A percentile compares a stretch with the other conserved stretches of the same genome.
Evolutionary conservation across 2,329 filamentous ascomycete genomes (phyloP).

Genomic region (Cercospora citrullina): DNA sequence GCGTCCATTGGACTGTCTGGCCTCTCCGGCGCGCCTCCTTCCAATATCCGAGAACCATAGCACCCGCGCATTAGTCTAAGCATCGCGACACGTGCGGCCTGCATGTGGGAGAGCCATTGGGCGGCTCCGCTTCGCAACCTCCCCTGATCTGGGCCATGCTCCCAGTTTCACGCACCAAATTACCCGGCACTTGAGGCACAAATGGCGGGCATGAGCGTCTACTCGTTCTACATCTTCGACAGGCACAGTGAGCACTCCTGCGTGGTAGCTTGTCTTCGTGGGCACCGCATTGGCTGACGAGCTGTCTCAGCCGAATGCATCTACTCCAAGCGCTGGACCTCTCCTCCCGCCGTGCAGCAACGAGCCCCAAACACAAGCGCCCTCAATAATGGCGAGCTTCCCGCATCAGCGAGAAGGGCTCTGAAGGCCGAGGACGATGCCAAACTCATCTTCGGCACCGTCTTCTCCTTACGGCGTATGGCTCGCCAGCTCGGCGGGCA

Average conservation of each 20-base stretch:
- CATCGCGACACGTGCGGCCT: not conserved
- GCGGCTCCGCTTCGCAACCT: not conserved
- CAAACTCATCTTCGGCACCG: constrained; percentile 94
- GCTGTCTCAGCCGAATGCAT: constrained; percentile 80
- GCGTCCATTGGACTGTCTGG: not conserved
- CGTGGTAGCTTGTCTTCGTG: not conserved
- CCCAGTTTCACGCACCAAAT: not conserved
- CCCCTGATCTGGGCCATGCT: constrained; percentile 5
- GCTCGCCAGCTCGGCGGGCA: constrained; percentile 90
- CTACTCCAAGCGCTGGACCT: constrained; percentile 81
- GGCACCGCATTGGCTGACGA: constrained; percentile 4
- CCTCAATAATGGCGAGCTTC: constrained; percentile 18
- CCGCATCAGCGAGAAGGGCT: constrained; percentile 20
- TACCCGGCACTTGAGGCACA: constrained; percentile 12
- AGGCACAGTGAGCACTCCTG: constrained; percentile 72
- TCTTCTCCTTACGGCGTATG: constrained; percentile 97
- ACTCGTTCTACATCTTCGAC: constrained; percentile 98
- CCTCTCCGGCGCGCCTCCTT: not conserved
- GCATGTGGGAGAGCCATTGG: constrained; percentile 1
- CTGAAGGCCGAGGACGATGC: constrained; percentile 68
- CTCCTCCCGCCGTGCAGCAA: constrained; percentile 37
- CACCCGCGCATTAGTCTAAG: constrained; percentile 4
- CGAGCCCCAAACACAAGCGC: constrained; percentile 14
- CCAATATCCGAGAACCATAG: constrained; percentile 5
- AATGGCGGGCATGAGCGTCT: constrained; percentile 71